Evolutionary conservation across 306 rosid species (phyloP), one percentile per base, ranked within the genome.

Genomic region (Oxytropis ochrocephala): DNA sequence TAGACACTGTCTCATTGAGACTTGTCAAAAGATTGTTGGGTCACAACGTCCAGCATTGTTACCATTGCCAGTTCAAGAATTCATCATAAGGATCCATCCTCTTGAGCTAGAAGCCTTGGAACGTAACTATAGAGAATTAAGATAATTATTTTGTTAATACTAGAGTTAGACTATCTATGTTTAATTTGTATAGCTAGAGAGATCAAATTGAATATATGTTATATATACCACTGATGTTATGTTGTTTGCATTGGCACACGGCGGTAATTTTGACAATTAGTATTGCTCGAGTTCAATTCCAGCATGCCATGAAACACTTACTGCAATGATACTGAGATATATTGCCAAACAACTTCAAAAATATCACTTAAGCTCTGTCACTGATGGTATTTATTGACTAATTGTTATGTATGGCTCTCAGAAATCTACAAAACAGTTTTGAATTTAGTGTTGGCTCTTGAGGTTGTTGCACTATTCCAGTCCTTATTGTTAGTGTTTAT

Each of bases 1-100:
- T n/a, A n/a, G n/a, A n/a, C n/a, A n/a, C n/a, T n/a, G n/a, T n/a
- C 85, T 90, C 13, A 76, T 93, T 5, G 86, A 83, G 44, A 90
- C 90, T 0, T 86, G 90, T 44, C 82, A 78, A 14, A 90, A 90
- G 74, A 85, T 90, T 46, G 85, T 85, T 9, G 94, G 85, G 1
- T 69, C 85, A 44, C 75, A 67, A 8, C 83, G 38, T 44, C 70
- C 69, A 3, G 17, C 80, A 10, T 24, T 19, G 19, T 13, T 52
- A 16, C 71, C 77, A 0, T 11, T 51, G 19, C 71, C 77, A 0
- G 80, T 74, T 51, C 86, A 66, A 8, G 84, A 88, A 60, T 78
- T 64, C 13, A 54, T 76, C 13, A 69, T 82, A 46, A 61, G 72
- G 59, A 84, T 92, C 6, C 48, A 80, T 1, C 87, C 96, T 1